phyloP scores from a whole-genome alignment of 768 basidiomycete genomes.

The Mycena crocata region DNA sequence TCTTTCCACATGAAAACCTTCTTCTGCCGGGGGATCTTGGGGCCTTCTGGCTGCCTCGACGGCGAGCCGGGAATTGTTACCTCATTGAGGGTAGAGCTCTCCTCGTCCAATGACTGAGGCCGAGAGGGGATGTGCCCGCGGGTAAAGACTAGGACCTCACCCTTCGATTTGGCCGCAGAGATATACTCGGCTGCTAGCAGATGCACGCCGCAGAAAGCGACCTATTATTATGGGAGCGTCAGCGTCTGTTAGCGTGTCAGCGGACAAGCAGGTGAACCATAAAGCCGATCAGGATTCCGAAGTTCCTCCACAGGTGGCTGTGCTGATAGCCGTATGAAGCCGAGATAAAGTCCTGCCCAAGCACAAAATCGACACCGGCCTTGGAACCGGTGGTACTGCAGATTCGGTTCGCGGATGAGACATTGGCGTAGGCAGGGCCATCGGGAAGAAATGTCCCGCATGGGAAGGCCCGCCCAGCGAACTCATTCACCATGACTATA shows the following conservation, averaged over 20 bases:
- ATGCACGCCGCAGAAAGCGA: conserved; percentile 49
- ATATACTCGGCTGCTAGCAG: conserved; percentile 52
- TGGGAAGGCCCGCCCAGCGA: conserved; percentile 50
- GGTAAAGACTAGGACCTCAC: conserved; percentile 42
- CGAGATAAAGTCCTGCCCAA: conserved; percentile 54
- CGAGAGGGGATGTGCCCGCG: conserved; percentile 38
- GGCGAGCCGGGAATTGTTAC: conserved; percentile 28
- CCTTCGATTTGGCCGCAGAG: conserved; percentile 41
- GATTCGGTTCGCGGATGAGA: conserved; percentile 49
- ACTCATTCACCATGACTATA: conserved; percentile 60
- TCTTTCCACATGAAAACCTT: conserved; percentile 61
- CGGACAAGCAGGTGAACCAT: too few relatives aligned
- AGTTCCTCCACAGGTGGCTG: conserved; percentile 51
- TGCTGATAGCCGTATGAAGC: conserved; percentile 43
- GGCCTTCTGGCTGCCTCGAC: conserved; percentile 19
- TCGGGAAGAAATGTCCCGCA: conserved; percentile 47
- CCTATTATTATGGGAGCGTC: too few relatives aligned
- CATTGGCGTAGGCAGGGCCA: conserved; percentile 49
- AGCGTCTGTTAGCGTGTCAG: too few relatives aligned
- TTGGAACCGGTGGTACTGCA: conserved; percentile 56
- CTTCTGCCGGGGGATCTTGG: conserved; percentile 31
- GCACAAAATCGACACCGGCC: conserved; percentile 53
- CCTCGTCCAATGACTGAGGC: conserved; percentile 40
- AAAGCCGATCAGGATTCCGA: conserved; percentile 60
- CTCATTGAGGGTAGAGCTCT: conserved; percentile 44